Evolutionary conservation across 108 stramenopile genomes (phyloP).

Genomic region (Fistulifera solaris): DNA sequence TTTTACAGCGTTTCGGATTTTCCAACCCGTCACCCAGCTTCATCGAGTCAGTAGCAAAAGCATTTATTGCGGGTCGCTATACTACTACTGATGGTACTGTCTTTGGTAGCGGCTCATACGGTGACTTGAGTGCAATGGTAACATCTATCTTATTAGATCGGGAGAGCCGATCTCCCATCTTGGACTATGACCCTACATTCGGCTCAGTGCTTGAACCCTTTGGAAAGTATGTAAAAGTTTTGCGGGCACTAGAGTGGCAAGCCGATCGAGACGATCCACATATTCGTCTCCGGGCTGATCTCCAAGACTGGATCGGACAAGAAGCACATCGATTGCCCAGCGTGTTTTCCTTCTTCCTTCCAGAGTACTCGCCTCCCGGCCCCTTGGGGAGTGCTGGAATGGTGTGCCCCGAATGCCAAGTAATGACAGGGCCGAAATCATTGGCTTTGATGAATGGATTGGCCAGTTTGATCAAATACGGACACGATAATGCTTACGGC

Average conservation of each 20-base stretch:
- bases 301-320: slow-evolving; percentile 34
- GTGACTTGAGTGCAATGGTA: slow-evolving; percentile 31
- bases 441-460: slow-evolving; percentile 29
- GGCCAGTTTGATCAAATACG: slow-evolving; percentile 39
- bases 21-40: slow-evolving; percentile 39
- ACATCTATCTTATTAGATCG: slow-evolving; percentile 36
- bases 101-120: slow-evolving; percentile 25
- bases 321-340: slow-evolving; percentile 8
- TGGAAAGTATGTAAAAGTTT: too few species aligned
- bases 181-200: slow-evolving; percentile 30
- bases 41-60: slow-evolving; percentile 29
- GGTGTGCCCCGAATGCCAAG: slow-evolving; percentile 17
- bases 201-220: slow-evolving; percentile 16
- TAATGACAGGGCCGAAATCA: slow-evolving; percentile 3
- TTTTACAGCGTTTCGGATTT: slow-evolving; percentile 27
- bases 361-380: slow-evolving; percentile 31
- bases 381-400: slow-evolving; percentile 1
- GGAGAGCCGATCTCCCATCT: slow-evolving; percentile 16
- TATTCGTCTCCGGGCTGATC: slow-evolving; percentile 11
- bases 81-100: slow-evolving; percentile 22
- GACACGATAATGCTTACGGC: slow-evolving; percentile 29
- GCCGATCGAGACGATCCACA: slow-evolving; percentile 15
- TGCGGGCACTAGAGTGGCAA: neutral
- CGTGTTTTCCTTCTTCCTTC: slow-evolving; percentile 28
- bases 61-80: slow-evolving; percentile 29